A percentile compares a stretch with the other conserved stretches of the same genome.
phyloP scores from a whole-genome alignment of 2,329 filamentous ascomycete genomes.

The Curvularia hawaiiensis region DNA sequence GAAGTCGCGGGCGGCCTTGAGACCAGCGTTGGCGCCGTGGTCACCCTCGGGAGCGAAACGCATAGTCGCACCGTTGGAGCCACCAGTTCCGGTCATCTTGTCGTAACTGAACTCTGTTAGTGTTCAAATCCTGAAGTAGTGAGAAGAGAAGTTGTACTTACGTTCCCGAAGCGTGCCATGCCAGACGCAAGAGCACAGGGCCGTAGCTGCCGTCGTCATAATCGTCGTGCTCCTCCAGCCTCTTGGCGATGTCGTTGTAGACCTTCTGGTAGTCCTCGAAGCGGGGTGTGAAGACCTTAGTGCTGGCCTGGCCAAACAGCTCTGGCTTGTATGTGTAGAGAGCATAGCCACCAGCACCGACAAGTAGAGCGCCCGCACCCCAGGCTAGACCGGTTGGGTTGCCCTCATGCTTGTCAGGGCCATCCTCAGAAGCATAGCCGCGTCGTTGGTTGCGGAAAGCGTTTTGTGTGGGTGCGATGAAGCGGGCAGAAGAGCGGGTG shows the following conservation, averaged over 20 bases:
- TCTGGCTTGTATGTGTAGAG: conserved; percentile 62
- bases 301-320: conserved; percentile 46
- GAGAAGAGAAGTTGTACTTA: conserved; percentile 27
- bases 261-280: conserved; percentile 94
- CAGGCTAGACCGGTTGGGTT: conserved; percentile 48
- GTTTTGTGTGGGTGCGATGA: conserved; percentile 65
- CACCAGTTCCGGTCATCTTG: conserved; percentile 83
- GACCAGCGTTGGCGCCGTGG: conserved; percentile 92
- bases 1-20: conserved; percentile 87
- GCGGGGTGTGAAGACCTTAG: conserved; percentile 69
- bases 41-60: conserved; percentile 86
- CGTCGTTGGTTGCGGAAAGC: conserved; percentile 78
- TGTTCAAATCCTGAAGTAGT: not conserved
- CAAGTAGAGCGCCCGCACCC: conserved; percentile 40
- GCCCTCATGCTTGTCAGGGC: conserved; percentile 54
- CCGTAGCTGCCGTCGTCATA: conserved; percentile 98
- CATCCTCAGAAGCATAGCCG: conserved; percentile 71
- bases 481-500: conserved; percentile 59
- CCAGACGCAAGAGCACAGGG: conserved; percentile 85
- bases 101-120: conserved; percentile 64
- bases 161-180: conserved; percentile 93
- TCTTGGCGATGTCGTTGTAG: conserved; percentile 82
- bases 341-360: conserved; percentile 36
- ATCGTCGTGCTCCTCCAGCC: conserved; percentile 85
- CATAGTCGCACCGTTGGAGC: conserved; percentile 97